Conservation (phyloP, 108 stramenopile species). For the Discostella pseudostelligera region DNA sequence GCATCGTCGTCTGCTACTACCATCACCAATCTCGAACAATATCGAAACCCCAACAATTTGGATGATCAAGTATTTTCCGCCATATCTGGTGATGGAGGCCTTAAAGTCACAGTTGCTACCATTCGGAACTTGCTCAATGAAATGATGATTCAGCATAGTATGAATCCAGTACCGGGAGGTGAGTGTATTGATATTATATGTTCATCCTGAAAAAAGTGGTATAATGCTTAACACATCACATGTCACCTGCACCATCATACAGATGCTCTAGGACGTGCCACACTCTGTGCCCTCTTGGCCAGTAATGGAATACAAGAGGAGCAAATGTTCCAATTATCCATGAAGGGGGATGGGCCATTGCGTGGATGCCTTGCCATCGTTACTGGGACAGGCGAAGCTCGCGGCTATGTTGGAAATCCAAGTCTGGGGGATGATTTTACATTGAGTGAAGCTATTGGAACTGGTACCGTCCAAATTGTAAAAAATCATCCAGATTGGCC, state of each 20-base stretch:
- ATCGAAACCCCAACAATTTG: slow-evolving; percentile 66
- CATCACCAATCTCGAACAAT: slow-evolving; percentile 12
- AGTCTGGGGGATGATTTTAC: slow-evolving; percentile 60
- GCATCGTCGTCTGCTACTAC: not conserved
- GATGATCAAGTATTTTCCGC: slow-evolving; percentile 84
- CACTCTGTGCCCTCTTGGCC: slow-evolving; percentile 68
- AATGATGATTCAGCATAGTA: slow-evolving; percentile 71
- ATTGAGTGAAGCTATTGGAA: slow-evolving; percentile 71
- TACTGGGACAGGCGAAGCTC: slow-evolving; percentile 60
- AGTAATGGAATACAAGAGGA: slow-evolving; percentile 85
- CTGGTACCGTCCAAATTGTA: slow-evolving; percentile 77
- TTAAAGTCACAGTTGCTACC: slow-evolving; percentile 84
- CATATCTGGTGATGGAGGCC: slow-evolving; percentile 70
- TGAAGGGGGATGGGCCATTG: slow-evolving; percentile 79
- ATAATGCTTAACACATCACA: not conserved
- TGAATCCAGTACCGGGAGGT: slow-evolving; percentile 61
- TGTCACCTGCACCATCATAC: not conserved
- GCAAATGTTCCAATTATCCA: slow-evolving; percentile 78
- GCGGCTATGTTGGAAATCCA: slow-evolving; percentile 82
- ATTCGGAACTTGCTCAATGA: slow-evolving; percentile 84
- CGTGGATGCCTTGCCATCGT: slow-evolving; percentile 74
- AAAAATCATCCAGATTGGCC: slow-evolving; percentile 91
- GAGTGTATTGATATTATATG: slow-evolving; percentile 1
- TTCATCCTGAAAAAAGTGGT: not conserved
- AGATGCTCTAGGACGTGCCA: slow-evolving; percentile 68